Base-by-base conservation (phyloP, 1,284 basidiomycete species). In the Neonothopanus nambi region DNA sequence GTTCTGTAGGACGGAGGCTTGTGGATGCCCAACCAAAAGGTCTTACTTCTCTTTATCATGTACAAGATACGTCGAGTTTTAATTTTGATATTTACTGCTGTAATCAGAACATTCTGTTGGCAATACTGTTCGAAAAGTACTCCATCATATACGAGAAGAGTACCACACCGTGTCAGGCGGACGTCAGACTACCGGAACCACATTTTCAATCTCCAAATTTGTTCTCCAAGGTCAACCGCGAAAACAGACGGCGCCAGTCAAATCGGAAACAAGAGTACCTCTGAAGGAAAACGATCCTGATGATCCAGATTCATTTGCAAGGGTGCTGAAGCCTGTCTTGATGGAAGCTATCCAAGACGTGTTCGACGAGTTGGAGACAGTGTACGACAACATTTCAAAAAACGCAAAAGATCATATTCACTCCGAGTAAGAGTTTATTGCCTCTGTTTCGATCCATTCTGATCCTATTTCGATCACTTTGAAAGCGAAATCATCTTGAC, bases 331-430 rank as follows among this genome's bases (percentile, higher is more conserved):
- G 67, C 88, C 89, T 3, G 85, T 91, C 1, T 75, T 95, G 46
- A 92, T 95, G 79, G 91, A 93, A 69, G 93, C 91, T 1, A 93
- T 96, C 54, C 89, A 95, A 64, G 92, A 98, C 67, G 89, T 98
- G 13, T 80, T 98, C 44, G 94, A 97, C 62, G 97, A 99, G 70
- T 76, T 99, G 45, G 96, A 98, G 68, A 95, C 93, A 3, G 95
- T 96, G 1, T 94, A 97, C 65, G 92, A 96, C 61, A 95, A 91
- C 66, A 89, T 99, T 11, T 92, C 93, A 3, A 96, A 93, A 72
- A 93, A 93, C 57, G 93, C 95, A 1, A 90, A 86, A 67, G 95
- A 98, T 69, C 96, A 99, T 69, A 93, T 99, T 57, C 95, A 98
- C 70, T 93, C 93, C 9, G 94, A 97, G 93, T 95, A 66, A 65